Base-by-base conservation (phyloP, 2,329 filamentous ascomycete genomes). In the Arachnomyces sp. region DNA sequence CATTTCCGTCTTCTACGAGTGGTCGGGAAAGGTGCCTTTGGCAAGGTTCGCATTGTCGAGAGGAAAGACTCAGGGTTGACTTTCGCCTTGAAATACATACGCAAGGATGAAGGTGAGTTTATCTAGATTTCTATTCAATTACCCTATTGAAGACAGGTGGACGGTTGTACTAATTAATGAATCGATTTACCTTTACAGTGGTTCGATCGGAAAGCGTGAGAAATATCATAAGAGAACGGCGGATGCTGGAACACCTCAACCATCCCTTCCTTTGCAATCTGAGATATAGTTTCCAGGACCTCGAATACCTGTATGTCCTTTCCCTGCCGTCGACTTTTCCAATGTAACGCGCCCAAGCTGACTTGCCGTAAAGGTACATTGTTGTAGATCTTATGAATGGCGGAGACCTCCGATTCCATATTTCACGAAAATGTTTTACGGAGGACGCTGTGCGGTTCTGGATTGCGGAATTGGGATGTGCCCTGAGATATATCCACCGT, bases 371-470 rank as follows among this genome's bases (percentile, higher is more conserved):
- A 59, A 84, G 80, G 57, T 86, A 98, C 63, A 80, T 98, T 40
- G 90, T 98, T 39, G 88, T 98, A 47, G 92, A 98, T 67, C 70
- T 98, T 45, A 98, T 98, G 92, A 96, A 84, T 57, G 92, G 92
- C 43, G 92, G 92, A 56, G 92, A 98, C 65, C 68, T 98, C 47
- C 82, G 92, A 59, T 98, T 96, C 62, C 92, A 98, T 67, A 96
- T 98, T 52, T 95, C 92, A 42, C 77, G 92, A 57, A 96, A 96
- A 68, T 92, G 89, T 1, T 96, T 98, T 60, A 98, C 90, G 33
- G 92, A 98, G 66, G 92, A 96, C 38, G 88, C 90, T 3, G 85
- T 98, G 39, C 82, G 86, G 40, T 98, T 98, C 61, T 98, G 92
- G 92, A 90, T 96, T 60, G 81, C 90, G 5, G 86, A 96, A 66